Percentiles rank a stretch among this genome's conserved stretches.
These are phyloP conservation scores for Polygonum aviculare DNA, from an alignment of 148 eudicot genomes.

Conservation along the genomic window DNA sequence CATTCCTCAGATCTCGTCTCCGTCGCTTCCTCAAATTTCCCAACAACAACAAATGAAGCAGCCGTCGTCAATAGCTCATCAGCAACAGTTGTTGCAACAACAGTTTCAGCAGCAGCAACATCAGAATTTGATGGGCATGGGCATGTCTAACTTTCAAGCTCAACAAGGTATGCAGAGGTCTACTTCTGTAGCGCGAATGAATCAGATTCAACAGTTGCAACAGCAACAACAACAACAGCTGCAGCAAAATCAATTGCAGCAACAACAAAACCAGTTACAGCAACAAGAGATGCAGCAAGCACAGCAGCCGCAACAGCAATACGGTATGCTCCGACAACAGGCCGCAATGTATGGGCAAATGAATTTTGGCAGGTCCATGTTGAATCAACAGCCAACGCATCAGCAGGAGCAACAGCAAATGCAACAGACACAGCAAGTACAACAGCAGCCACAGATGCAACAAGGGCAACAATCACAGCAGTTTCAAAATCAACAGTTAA, in stretches of 20 bases:
- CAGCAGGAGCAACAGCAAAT: conserved; percentile 21
- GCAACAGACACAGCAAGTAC: conserved; percentile 3
- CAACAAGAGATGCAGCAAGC: conserved; percentile 25
- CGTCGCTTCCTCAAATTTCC: conserved; percentile 30
- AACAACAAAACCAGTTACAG: conserved; percentile 18
- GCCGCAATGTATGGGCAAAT: conserved; percentile 44
- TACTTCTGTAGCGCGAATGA: conserved; percentile 27
- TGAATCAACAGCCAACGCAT: conserved; percentile 19
- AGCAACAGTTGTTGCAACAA: conserved; percentile 30
- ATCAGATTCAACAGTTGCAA: conserved; percentile 24
- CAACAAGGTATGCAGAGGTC: conserved; percentile 29
- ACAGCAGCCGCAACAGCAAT: conserved; percentile 27
- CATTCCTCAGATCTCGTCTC: conserved; percentile 37
- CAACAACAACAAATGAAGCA: conserved; percentile 29
- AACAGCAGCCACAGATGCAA: conserved; percentile 6
- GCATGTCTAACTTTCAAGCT: conserved; percentile 19
- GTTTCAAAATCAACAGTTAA: conserved; percentile 26
- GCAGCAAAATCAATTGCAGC: conserved; percentile 15
- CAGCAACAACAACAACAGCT: conserved; percentile 17
- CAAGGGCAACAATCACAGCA: conserved; percentile 36
- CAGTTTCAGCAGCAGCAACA: conserved; percentile 24
- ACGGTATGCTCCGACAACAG: conserved; percentile 34
- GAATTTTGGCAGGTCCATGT: conserved; percentile 46
- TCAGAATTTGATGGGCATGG: conserved; percentile 32
- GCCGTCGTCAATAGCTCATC: neutral